Percentiles rank a stretch among this genome's conserved stretches.
Conservation (phyloP, 2,329 filamentous ascomycete genomes). For the Penicillium sp. region DNA sequence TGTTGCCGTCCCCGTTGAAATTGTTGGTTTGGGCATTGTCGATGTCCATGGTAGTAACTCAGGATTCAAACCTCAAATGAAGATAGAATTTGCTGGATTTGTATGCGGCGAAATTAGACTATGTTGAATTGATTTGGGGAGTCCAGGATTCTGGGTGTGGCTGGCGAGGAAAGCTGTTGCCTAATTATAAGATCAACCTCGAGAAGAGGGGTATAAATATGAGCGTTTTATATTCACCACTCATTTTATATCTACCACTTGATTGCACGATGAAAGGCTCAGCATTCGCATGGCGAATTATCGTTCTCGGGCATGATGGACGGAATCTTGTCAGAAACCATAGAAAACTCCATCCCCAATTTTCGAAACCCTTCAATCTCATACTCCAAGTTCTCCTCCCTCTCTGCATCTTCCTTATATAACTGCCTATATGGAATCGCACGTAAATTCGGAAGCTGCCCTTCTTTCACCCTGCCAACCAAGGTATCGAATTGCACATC, state of each 20-base stretch:
- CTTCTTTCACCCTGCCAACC: not conserved
- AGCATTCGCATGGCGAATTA: not conserved
- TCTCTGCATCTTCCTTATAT: not conserved
- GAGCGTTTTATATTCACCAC: not conserved
- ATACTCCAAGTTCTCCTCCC: not conserved
- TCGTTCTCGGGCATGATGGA: not conserved
- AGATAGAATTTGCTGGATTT: not conserved
- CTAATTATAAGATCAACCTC: not conserved
- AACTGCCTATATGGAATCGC: not conserved
- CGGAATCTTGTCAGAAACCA: not conserved
- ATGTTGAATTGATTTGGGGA: not conserved
- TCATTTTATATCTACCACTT: not conserved
- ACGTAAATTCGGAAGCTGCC: not conserved
- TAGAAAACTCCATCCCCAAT: not conserved
- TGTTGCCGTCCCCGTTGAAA: conserved; percentile 7
- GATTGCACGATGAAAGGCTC: not conserved
- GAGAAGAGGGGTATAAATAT: not conserved
- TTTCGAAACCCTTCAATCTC: not conserved
- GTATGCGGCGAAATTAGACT: not conserved
- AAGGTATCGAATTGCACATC: not conserved
- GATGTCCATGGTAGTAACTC: not conserved
- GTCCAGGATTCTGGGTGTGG: not conserved
- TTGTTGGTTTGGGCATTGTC: not conserved
- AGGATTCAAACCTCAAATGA: not conserved
- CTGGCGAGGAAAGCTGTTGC: not conserved